Conservation (phyloP, 2,329 filamentous ascomycete genomes). For the Hypomyces perniciosus region DNA sequence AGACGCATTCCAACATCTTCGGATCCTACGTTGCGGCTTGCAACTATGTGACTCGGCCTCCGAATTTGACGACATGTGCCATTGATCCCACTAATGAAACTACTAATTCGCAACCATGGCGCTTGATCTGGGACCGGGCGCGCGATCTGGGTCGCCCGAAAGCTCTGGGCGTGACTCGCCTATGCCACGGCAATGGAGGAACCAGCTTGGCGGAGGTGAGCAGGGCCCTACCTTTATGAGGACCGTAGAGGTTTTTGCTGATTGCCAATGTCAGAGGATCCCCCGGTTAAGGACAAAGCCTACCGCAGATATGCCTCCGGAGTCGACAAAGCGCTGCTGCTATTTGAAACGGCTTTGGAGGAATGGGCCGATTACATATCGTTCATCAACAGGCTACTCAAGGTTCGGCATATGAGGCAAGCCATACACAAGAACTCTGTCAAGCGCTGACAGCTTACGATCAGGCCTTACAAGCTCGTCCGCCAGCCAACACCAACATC, state of each 20-base stretch:
- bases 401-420: constrained; percentile 47
- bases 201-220: constrained; percentile 71
- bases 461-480: constrained; percentile 82
- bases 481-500: constrained; percentile 62
- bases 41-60: constrained; percentile 9
- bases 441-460: constrained; percentile 3
- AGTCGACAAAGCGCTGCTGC: constrained; percentile 77
- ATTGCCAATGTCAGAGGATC: constrained; percentile 40
- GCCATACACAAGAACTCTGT: neutral
- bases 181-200: constrained; percentile 68
- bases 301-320: constrained; percentile 86
- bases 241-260: neutral
- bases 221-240: neutral
- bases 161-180: constrained; percentile 80
- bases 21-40: neutral
- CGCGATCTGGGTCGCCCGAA: constrained; percentile 64
- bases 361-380: constrained; percentile 99
- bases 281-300: constrained; percentile 54
- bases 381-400: constrained; percentile 83
- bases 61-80: constrained; percentile 1
- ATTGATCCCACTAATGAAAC: constrained; percentile 9
- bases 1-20: constrained; percentile 4
- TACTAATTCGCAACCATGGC: constrained; percentile 45
- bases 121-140: constrained; percentile 53
- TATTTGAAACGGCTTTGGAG: constrained; percentile 89